Evolutionary conservation across 2,329 filamentous ascomycete species (phyloP).

Genomic region (Diplodia mutila): DNA sequence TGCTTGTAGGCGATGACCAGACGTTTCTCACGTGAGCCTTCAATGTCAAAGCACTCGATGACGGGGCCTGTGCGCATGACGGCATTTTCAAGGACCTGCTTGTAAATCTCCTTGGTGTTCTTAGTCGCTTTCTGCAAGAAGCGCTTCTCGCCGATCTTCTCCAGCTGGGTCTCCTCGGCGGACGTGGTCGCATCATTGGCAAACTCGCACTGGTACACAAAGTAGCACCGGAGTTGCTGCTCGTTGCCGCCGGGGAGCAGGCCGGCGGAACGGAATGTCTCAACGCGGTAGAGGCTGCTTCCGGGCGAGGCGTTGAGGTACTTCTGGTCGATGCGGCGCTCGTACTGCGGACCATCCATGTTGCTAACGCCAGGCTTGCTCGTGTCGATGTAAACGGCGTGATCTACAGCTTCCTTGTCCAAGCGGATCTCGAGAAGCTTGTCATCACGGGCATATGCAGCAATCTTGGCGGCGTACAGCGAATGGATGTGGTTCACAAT

Average conservation of each 20-base stretch:
- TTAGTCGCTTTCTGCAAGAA: slow-evolving; percentile 95
- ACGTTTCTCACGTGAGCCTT: slow-evolving; percentile 87
- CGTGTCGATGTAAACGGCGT: slow-evolving; percentile 98
- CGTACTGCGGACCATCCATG: slow-evolving; percentile 82
- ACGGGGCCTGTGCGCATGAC: slow-evolving; percentile 87
- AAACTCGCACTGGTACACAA: slow-evolving; percentile 96
- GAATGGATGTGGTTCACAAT: slow-evolving; percentile 95
- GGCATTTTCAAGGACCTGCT: slow-evolving; percentile 86
- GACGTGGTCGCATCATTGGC: slow-evolving; percentile 68
- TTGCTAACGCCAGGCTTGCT: slow-evolving; percentile 83
- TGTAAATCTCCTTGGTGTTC: slow-evolving; percentile 95
- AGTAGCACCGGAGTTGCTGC: slow-evolving; percentile 92
- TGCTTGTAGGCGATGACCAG: slow-evolving; percentile 94
- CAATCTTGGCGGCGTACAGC: slow-evolving; percentile 94
- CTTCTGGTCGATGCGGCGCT: slow-evolving; percentile 91
- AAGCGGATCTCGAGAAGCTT: slow-evolving; percentile 92
- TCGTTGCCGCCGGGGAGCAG: slow-evolving; percentile 75
- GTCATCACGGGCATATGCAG: slow-evolving; percentile 89
- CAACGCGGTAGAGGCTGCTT: slow-evolving; percentile 82
- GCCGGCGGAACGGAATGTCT: slow-evolving; percentile 93
- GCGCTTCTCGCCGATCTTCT: slow-evolving; percentile 88
- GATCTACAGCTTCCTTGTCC: slow-evolving; percentile 92
- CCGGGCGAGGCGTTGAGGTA: slow-evolving; percentile 81
- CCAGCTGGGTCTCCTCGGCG: slow-evolving; percentile 81
- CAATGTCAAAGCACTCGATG: slow-evolving; percentile 97